These are phyloP conservation scores for Ascobolus immersus DNA, from an alignment of 495 filamentous ascomycete species.

Conservation along the genomic window DNA sequence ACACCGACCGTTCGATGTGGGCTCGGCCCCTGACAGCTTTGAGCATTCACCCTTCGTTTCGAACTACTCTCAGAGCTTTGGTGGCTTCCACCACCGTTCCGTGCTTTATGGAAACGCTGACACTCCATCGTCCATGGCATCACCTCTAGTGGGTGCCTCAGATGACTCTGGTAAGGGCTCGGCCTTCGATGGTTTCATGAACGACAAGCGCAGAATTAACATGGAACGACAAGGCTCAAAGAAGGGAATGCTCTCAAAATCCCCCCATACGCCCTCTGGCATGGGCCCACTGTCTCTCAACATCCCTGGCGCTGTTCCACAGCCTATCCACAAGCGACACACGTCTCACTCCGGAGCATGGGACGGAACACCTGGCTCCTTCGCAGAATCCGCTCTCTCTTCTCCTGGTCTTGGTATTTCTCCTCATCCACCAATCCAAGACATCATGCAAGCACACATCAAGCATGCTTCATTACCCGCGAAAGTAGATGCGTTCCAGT, in stretches of 20 bases:
- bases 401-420: conserved; percentile 26
- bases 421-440: conserved; percentile 38
- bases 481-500: conserved; percentile 38
- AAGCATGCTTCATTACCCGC: conserved; percentile 45
- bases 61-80: no score
- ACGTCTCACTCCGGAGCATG: conserved; percentile 35
- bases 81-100: no score
- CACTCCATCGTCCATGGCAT: conserved; percentile 15
- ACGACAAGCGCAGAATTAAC: not conserved
- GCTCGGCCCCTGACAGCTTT: no score
- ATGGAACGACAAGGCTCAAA: conserved; percentile 13
- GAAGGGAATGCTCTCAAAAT: conserved; percentile 14
- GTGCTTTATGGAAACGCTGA: conserved; percentile 9
- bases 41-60: no score
- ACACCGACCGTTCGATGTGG: no score
- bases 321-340: conserved; percentile 32
- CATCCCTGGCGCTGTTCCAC: conserved; percentile 36
- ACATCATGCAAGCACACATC: conserved; percentile 40
- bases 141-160: conserved; percentile 12
- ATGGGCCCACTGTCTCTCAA: conserved; percentile 31
- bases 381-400: conserved; percentile 41
- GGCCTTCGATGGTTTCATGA: not conserved
- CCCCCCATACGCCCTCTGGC: conserved; percentile 21
- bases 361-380: conserved; percentile 43
- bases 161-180: conserved; percentile 13